These are phyloP conservation scores for Rhizomucor pusillus DNA, from an alignment of 371 early-diverging fungal species.

Conservation along the genomic window DNA sequence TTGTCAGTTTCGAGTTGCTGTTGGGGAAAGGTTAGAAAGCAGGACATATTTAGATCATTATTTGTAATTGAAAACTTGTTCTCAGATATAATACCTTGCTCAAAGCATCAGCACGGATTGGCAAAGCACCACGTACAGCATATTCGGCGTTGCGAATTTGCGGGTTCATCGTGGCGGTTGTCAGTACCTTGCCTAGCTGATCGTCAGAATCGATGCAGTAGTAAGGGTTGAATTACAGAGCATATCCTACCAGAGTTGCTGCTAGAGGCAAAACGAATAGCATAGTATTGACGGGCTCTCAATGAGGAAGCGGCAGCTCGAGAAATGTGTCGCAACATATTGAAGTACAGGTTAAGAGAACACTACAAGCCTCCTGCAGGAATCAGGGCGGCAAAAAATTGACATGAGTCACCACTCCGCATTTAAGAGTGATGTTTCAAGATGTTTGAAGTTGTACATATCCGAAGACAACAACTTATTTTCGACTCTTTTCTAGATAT, in stretches of 20 bases:
- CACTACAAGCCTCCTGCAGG: too few species aligned
- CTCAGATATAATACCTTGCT: slow-evolving; percentile 52
- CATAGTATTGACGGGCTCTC: background rate
- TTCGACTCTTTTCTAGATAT: too few species aligned
- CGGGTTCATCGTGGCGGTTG: slow-evolving; percentile 68
- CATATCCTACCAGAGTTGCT: background rate
- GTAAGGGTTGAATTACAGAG: background rate
- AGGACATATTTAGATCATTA: too few species aligned
- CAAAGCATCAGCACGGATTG: slow-evolving; percentile 91
- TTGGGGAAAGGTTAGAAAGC: background rate
- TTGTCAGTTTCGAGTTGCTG: slow-evolving; percentile 4
- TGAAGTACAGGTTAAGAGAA: too few species aligned
- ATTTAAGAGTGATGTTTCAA: too few species aligned
- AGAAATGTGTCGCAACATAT: background rate
- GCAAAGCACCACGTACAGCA: slow-evolving; percentile 95
- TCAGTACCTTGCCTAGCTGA: slow-evolving; percentile 28
- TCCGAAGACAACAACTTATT: too few species aligned
- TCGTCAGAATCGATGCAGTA: background rate
- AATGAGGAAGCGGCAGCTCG: background rate
- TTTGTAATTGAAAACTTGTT: too few species aligned
- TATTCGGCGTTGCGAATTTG: slow-evolving; percentile 81
- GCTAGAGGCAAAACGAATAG: background rate
- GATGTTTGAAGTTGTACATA: too few species aligned
- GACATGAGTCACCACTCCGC: too few species aligned
- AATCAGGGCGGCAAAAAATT: too few species aligned